These are phyloP conservation scores for Penicillium sp. DNA, from an alignment of 2,329 filamentous ascomycete species.

Conservation along the genomic window DNA sequence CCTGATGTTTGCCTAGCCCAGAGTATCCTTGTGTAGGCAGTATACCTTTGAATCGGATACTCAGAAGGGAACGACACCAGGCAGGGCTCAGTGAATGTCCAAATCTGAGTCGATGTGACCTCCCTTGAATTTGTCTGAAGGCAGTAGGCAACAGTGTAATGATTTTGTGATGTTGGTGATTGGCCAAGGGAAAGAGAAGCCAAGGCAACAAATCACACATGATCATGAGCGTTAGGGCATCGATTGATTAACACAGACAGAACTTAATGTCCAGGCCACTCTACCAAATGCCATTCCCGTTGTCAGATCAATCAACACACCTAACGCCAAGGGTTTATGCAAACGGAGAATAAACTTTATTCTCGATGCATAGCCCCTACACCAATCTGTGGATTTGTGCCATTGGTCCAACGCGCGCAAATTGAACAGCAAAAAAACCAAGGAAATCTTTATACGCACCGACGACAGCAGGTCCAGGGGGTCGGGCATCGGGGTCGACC, in stretches of 20 bases:
- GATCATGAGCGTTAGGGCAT: not conserved
- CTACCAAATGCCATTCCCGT: not conserved
- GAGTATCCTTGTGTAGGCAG: not conserved
- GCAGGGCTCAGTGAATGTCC: not conserved
- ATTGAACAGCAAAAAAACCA: not conserved
- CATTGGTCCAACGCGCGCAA: not conserved
- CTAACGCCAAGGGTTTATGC: not conserved
- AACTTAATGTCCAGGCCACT: not conserved
- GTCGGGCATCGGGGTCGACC: conserved; percentile 55
- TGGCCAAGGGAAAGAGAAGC: not conserved
- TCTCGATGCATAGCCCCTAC: not conserved
- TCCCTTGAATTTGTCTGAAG: not conserved
- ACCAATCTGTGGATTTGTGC: not conserved
- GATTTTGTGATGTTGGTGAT: not conserved
- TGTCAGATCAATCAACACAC: not conserved
- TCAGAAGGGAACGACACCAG: not conserved
- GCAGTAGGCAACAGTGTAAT: not conserved
- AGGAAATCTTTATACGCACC: conserved; percentile 42
- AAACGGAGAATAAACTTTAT: not conserved
- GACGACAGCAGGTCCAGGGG: conserved; percentile 55
- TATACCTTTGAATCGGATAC: not conserved
- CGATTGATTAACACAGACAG: not conserved
- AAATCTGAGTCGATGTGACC: not conserved
- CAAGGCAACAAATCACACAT: not conserved
- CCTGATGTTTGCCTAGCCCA: not conserved